Base-by-base conservation (phyloP, 1,284 basidiomycete genomes). In the Pseudozyma sp. region DNA sequence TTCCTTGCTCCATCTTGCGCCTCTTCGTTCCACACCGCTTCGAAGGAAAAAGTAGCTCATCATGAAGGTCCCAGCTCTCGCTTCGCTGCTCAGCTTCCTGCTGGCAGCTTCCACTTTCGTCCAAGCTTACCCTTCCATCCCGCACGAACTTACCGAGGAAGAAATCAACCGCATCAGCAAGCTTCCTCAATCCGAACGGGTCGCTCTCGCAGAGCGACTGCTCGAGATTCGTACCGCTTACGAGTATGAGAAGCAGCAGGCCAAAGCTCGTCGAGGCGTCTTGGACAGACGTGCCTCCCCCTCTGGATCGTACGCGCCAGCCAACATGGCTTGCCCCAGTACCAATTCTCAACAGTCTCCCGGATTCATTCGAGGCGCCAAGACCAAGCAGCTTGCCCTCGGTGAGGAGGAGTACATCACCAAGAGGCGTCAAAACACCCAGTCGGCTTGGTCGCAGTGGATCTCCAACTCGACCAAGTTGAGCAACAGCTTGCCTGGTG, bases 311-410 rank as follows among this genome's bases (percentile, higher is more conserved):
- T 84, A 70, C 35, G 70, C 66, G 1, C 83, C 83, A 2, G 67
- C 61, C 42, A 69, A 76, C 52, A 69, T 79, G 52, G 11, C 72
- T 12, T 84, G 83, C 58, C 83, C 83, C 11, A 43, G 67, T 11
- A 53, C 68, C 16, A 53, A 61, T 16, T 59, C 67, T 14, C 67
- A 77, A 19, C 56, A 79, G 40, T 51, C 58, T 2, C 61, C 62
- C 34, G 82, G 82, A 5, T 68, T 77, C 34, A 69, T 84, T 48
- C 76, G 83, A 38, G 70, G 78, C 10, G 77, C 78, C 2, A 49
- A 57, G 16, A 59, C 63, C 35, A 62, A 80, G 51, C 58, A 72
- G 45, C 60, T 84, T 25, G 60, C 58, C 4, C 48, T 57, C 3
- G 45, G 58, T 3, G 83, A 84, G 48, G 40, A 54, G 10, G 75